phyloP scores from a whole-genome alignment of 441 rosid species.

The Pelargonium citronellum region DNA sequence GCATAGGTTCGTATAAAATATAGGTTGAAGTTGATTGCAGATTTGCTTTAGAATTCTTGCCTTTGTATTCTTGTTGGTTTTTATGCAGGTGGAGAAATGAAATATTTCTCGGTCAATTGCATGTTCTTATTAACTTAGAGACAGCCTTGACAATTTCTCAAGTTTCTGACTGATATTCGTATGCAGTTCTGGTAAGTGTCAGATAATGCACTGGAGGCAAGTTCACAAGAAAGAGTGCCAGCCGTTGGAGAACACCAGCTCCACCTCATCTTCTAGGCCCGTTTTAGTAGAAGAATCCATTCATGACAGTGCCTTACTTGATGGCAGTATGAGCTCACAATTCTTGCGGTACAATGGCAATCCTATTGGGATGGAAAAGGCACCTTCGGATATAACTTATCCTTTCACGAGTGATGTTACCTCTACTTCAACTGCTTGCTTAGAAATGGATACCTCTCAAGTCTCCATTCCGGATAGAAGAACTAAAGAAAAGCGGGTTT shows the following conservation, averaged over 20 bases:
- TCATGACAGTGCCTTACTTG: conserved; percentile 15
- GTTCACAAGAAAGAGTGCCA: conserved; percentile 66
- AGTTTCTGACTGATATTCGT: background rate
- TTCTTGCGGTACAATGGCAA: conserved; percentile 26
- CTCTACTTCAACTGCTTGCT: conserved; percentile 28
- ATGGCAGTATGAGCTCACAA: conserved; percentile 31
- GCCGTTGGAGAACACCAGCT: conserved; percentile 34
- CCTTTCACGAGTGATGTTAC: conserved; percentile 25
- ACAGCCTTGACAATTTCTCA: too few relatives aligned
- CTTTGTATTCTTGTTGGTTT: too few relatives aligned
- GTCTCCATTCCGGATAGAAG: conserved; percentile 39
- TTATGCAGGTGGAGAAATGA: too few relatives aligned
- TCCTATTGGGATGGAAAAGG: conserved; percentile 31
- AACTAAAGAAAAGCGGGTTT: conserved; percentile 33
- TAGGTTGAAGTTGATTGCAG: too few relatives aligned
- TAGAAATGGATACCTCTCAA: conserved; percentile 36
- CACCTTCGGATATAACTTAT: conserved; percentile 21
- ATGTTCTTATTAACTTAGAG: too few relatives aligned
- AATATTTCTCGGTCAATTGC: too few relatives aligned
- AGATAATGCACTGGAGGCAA: conserved; percentile 87
- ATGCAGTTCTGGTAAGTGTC: conserved; percentile 83
- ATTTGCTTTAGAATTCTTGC: too few relatives aligned
- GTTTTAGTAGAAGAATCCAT: conserved; percentile 32
- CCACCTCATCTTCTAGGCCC: conserved; percentile 36
- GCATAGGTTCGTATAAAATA: too few relatives aligned